phyloP scores from a whole-genome alignment of 1,284 basidiomycete genomes.

The Anthracocystis walkeri region DNA sequence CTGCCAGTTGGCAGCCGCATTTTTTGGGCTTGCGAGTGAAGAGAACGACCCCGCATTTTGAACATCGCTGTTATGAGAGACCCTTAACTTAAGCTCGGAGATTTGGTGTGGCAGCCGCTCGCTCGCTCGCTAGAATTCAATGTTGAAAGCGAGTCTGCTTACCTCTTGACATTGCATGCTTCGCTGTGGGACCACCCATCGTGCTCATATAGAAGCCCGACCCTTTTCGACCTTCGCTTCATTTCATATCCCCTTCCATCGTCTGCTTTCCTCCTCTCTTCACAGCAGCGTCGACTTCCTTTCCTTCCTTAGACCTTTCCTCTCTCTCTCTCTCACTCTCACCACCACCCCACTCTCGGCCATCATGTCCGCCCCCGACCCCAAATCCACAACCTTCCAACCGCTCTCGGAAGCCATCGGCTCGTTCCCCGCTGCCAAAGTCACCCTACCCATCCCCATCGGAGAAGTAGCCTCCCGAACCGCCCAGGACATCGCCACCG shows the following conservation, averaged over 20 bases:
- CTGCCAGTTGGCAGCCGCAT: background rate
- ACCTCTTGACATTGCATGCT: background rate
- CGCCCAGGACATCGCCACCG: constrained; percentile 50
- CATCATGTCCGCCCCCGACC: constrained; percentile 36
- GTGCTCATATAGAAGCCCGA: constrained; percentile 5
- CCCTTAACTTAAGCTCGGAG: background rate
- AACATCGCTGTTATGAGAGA: background rate
- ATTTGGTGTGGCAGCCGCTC: background rate
- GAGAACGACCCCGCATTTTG: constrained; percentile 6
- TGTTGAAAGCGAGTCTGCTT: constrained; percentile 10
- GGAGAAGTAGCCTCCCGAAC: constrained; percentile 55
- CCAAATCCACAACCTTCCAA: constrained; percentile 42
- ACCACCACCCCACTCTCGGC: background rate
- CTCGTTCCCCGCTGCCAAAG: constrained; percentile 36
- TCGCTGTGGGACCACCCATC: too few species aligned
- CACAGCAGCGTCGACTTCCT: background rate
- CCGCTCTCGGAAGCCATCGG: constrained; percentile 46
- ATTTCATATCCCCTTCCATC: background rate
- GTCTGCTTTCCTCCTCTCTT: background rate
- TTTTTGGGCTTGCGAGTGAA: constrained; percentile 6
- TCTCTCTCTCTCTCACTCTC: background rate
- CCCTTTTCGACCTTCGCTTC: background rate
- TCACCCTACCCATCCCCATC: constrained; percentile 62
- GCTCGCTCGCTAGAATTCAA: constrained; percentile 1
- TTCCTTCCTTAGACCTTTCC: background rate